Evolutionary conservation across 108 stramenopile genomes (phyloP), one percentile per base, ranked within the genome.

Genomic region (Skeletonema marinoi): DNA sequence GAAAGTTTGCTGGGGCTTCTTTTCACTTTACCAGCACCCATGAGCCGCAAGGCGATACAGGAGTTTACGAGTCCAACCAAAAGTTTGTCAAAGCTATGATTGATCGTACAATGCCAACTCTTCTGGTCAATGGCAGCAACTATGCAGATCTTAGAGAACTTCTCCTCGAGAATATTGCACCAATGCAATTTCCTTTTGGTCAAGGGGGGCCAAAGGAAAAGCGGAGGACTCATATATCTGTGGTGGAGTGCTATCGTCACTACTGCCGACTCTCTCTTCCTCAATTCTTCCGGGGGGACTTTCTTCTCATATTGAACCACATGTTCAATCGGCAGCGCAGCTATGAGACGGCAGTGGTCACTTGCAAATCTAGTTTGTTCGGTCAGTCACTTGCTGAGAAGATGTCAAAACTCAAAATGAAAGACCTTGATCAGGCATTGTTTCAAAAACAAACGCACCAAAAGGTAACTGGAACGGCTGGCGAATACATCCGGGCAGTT

Each of bases 151-250:
- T 42, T 0, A 39, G 1, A 4, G 66, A 67, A 11, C 14, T 67
- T 12, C 19, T 30, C 0, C 12, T 67, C 1, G 66, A 67, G 32
- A 4, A 67, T 32, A 10, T 32, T 4, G 14, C 32, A 4, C 66
- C 66, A 6, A 13, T 67, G 2, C 66, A 67, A 44, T 67, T 67
- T 31, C 66, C 66, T 1, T 67, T 50, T 11, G 66, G 65, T 17
- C 36, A 25, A 12, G 36, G 35, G 9, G 65, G 65, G 3, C 65
- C 36, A 65, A 30, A 16, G 29, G 13, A 21, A 9, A 14, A 31
- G 1, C 9, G 66, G 6, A 48, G 32, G 32, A 48, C 8, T 16
- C 33, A 10, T 3, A 39, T 65, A 19, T 65, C 65, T 4, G 0
- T 4, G 4, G 3, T 25, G 25, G 65, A 32, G n/a, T 65, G 65